Percentiles rank a stretch among this genome's conserved stretches.
Conservation (phyloP, 371 early-diverging fungal species). For the Massospora cicadina region DNA sequence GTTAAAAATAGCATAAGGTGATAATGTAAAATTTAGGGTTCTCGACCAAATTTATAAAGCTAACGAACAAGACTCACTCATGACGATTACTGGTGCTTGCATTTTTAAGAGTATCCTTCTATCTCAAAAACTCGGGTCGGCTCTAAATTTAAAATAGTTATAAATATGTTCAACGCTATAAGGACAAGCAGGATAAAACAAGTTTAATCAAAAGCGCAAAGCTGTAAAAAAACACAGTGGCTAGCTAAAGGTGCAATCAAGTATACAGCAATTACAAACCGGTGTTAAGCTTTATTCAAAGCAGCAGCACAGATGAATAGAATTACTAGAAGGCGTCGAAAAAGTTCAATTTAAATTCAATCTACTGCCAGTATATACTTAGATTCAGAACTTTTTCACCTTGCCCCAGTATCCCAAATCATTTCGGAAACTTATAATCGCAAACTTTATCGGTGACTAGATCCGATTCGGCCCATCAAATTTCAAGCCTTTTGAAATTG, state of each 20-base stretch:
- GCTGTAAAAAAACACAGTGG: background rate
- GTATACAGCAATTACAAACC: background rate
- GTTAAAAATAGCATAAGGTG: background rate
- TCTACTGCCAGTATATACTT: no score
- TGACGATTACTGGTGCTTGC: slow-evolving; percentile 50
- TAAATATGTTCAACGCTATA: background rate
- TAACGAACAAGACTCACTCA: slow-evolving; percentile 29
- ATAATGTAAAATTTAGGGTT: background rate
- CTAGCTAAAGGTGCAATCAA: background rate
- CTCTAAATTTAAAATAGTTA: background rate
- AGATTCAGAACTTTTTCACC: no score
- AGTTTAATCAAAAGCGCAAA: background rate
- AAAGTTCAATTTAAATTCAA: no score
- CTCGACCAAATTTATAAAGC: background rate
- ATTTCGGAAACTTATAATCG: no score
- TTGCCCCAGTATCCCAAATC: no score
- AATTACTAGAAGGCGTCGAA: background rate
- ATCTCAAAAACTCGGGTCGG: background rate
- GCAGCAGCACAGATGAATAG: background rate
- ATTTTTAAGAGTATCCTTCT: slow-evolving; percentile 18
- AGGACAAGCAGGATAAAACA: background rate
- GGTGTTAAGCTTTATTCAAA: no score
- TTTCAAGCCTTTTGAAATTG: no score
- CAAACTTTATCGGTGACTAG: no score
- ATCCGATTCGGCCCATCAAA: no score